Base-by-base conservation (phyloP, 495 filamentous ascomycete species). In the Hypomontagnella submonticulosa region DNA sequence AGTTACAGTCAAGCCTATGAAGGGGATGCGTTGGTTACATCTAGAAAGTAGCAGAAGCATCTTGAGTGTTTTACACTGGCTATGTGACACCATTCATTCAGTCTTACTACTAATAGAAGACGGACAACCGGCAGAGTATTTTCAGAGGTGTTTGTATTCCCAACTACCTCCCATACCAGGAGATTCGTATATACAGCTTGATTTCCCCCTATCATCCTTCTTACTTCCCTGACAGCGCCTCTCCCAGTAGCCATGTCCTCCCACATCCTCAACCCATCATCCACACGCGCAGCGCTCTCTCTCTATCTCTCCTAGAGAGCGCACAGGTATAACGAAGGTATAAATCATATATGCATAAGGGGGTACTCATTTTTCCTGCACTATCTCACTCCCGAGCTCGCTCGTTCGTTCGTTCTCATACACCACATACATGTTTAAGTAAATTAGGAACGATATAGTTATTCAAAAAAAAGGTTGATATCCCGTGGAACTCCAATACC, bases 391-490 rank as follows among this genome's bases (percentile, higher is more conserved):
- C 56, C 23, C 23, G 23, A 27, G 19, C 56, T 23, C 56, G 10
- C 15, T 19, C 23, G 1, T 42, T 58, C 23, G 1, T 42, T 58
- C 34, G 30, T 9, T 49, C 43, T 38, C 34, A 13, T 18, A 41
- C 6, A 23, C 18, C 6, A 23, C 18, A 3, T 32, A 19, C 16
- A n/a, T 15, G 15, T n/a, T 1, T 9, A 55, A 15, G 43, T 56
- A 63, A 48, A 63, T 63, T 63, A 63, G 38, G 37, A 57, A 27
- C 30, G 61, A 38, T 63, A 63, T 57, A 57, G 32, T 9, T 18
- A 50, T 27, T 19, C 6, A 27, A 27, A 27, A 27, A 27, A 27
- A 27, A 27, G 6, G 3, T 27, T 27, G 6, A 27, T 27, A 52
- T 33, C 37, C 44, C 56, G 18, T 32, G 11, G 8, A 49, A 50